Evolutionary conservation across 345 rosid genomes (phyloP), one percentile per base, ranked within the genome.

Genomic region (Syzygium aromaticum): DNA sequence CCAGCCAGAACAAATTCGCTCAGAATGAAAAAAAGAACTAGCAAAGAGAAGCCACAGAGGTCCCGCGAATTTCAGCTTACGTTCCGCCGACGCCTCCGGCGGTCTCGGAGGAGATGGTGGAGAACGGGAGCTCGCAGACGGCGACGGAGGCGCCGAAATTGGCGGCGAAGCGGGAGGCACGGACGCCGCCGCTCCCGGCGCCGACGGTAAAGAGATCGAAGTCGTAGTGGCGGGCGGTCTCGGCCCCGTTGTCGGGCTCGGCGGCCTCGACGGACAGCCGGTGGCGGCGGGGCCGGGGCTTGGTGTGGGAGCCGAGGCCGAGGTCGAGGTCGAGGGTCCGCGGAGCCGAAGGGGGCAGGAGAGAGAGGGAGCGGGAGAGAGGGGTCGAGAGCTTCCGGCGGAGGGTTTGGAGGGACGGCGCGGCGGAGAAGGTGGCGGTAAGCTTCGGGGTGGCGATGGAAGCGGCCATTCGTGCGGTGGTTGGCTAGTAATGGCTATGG

Each of bases 51-150:
- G 43, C 73, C 15, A 52, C 22, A 5, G 86, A 27, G 4, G 78
- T 5, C 23, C 11, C 49, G 49, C 82, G 82, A 73, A 59, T 25
- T 11, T 27, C 27, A 52, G 87, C 98, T 93, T 90, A 97, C 99
- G 98, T 97, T 89, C 99, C 99, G 52, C 99, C 99, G 52, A 96
- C 95, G 89, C 99, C 98, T 46, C 99, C 99, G 33, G 95, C 87
- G 21, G 98, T 93, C 25, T 97, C 99, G 14, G 99, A 97, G 84
- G 99, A 96, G 77, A 97, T 93, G 84, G 98, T 93, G 52, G 98
- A 91, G 88, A 96, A 97, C 3, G 99, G 99, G 9, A 97, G 99
- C 91, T 97, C 99, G 84, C 99, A 97, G 57, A 97, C 93, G 86
- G 99, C 99, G 78, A 95, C 99, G 56, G 96, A 90, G 49, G 98